These are phyloP conservation scores for Eutrema salsugineum DNA, from an alignment of 441 rosid species.

Conservation along the genomic window DNA sequence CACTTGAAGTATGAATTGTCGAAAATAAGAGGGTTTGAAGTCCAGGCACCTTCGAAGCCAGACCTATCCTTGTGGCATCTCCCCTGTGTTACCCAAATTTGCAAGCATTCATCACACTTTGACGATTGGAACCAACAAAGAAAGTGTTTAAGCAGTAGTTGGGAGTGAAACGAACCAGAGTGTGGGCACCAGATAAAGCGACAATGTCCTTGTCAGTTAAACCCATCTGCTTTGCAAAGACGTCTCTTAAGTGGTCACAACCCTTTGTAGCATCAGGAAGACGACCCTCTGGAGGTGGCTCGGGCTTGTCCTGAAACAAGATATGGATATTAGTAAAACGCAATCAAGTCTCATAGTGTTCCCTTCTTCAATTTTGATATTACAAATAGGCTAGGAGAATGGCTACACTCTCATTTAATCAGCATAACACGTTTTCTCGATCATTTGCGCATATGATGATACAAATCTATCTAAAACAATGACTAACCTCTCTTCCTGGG, in stretches of 20 bases:
- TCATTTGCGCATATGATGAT: neutral
- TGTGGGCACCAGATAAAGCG: conserved; percentile 93
- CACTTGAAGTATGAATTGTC: conserved; percentile 89
- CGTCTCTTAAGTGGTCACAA: conserved; percentile 75
- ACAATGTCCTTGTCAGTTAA: conserved; percentile 89
- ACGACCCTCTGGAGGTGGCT: conserved; percentile 94
- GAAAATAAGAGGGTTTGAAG: conserved; percentile 78
- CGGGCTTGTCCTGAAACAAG: conserved; percentile 74
- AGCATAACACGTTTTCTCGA: neutral
- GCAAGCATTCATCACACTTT: neutral
- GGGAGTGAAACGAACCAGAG: conserved; percentile 52
- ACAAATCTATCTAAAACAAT: neutral
- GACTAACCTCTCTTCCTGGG: conserved; percentile 88
- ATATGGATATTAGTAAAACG: neutral
- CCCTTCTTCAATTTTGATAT: neutral
- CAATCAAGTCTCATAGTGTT: neutral
- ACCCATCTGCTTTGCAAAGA: conserved; percentile 72
- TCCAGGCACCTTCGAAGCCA: conserved; percentile 97
- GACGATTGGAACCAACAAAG: neutral
- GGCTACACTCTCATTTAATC: neutral
- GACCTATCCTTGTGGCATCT: conserved; percentile 95
- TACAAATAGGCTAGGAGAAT: neutral
- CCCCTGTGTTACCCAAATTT: conserved; percentile 45
- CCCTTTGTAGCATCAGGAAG: conserved; percentile 91
- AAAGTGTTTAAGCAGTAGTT: neutral